Base-by-base conservation (phyloP, 305 asterid genomes). In the Solanum hybrid region DNA sequence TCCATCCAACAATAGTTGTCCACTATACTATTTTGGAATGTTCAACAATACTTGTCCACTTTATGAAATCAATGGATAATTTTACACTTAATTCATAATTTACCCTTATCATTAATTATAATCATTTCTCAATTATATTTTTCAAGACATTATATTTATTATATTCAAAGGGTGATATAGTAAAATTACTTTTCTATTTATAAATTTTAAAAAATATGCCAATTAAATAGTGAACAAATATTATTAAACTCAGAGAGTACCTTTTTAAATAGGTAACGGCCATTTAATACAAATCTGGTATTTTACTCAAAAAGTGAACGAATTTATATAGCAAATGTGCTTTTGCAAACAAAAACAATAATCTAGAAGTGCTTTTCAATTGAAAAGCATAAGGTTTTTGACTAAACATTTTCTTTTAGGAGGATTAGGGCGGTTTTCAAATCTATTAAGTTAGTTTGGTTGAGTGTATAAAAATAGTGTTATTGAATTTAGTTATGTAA, bases 161-260 rank as follows among this genome's bases (percentile, higher is more conserved):
- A 19, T 60, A 60, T 60, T 19, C 4, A 60, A 60, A 60, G 26
- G 10, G 71, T 60, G 26, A 60, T 60, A 60, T 60, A 17, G 4
- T 60, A 60, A 60, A 60, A 19, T 60, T 7, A 60, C 0, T 2
- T 3, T 60, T 60, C 1, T 60, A 19, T 60, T 60, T 60, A 17
- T 19, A 60, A 0, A 0, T 60, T 19, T 60, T 19, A 60, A 60
- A 60, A 60, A 60, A 0, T 19, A 35, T 35, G 37, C 37, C 37
- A 35, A 35, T 35, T 35, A 35, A 35, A 35, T 35, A 35, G 37
- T 35, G 37, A 0, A 35, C 37, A 35, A 35, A 35, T 35, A 35
- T 60, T 60, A 7, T 60, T 7, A 0, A 60, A 19, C 0, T 0
- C 1, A 14, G 6, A 45, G 9, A 0, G 2, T 60, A 60, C 26